Evolutionary conservation across 2,329 filamentous ascomycete genomes (phyloP), one percentile per base, ranked within the genome.

Genomic region (Apiospora phragmitis): DNA sequence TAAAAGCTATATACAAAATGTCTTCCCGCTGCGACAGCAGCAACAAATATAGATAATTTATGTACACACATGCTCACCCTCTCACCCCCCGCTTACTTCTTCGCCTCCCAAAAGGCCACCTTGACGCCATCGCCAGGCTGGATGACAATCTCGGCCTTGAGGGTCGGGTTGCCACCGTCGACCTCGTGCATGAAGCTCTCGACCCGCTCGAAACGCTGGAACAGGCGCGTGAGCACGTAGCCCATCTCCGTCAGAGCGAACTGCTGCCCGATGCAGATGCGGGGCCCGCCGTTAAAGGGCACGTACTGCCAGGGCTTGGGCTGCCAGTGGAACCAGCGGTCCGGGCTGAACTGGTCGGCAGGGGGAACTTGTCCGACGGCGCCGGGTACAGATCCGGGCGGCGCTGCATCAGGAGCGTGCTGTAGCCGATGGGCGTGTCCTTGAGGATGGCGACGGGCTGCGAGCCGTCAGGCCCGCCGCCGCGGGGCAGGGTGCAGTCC

Each of bases 241-340:
- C 84, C 84, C 84, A 93, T 93, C 84, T 95, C 92, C 0, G 92
- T 94, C 65, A 95, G 81, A 18, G 93, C 93, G 79, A 94, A 95
- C 80, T 95, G 92, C 85, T 95, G 92, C 1, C 92, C 92, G 71
- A 94, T 89, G 71, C 81, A 83, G 4, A 82, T 80, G 71, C 83
- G 80, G 16, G 73, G 76, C 1, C 82, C 82, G 70, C 83, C 76
- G 21, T 82, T 81, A 69, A 82, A 83, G 29, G 92, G 92, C 55
- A 94, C 86, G 78, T 92, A 94, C 73, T 91, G 87, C 89, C 91
- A 93, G 0, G 89, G 88, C 76, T 86, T 87, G 0, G 90, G 91
- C 77, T 89, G 87, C 87, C 89, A 89, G 74, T 80, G 72, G 67
- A 80, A 82, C 92, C 92, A 94, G 70, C 92, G 85, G 66, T 93